phyloP scores from a whole-genome alignment of 306 rosid species.

The Begonia peltatifolia region DNA sequence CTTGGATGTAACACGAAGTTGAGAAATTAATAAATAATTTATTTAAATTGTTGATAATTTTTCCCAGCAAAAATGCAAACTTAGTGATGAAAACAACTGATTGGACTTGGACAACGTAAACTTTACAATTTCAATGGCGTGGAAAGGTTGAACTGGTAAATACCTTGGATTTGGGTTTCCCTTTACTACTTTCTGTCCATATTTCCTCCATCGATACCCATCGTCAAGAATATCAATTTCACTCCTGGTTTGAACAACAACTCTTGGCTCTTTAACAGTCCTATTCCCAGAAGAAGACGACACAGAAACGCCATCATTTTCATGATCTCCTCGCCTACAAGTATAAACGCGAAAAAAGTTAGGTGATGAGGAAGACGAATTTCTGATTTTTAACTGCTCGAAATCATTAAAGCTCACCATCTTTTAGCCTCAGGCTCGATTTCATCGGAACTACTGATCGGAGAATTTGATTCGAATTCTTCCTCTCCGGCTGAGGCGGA shows the following conservation, averaged over 20 bases:
- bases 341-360: background rate
- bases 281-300: slow-evolving; percentile 25
- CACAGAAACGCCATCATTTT: slow-evolving; percentile 26
- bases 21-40: no score
- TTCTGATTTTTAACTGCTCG: background rate
- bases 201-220: slow-evolving; percentile 88
- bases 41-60: no score
- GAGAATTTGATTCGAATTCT: slow-evolving; percentile 48
- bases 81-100: no score
- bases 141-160: background rate
- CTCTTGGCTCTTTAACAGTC: slow-evolving; percentile 79
- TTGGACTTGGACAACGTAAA: no score
- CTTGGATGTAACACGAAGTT: no score
- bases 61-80: no score
- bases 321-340: slow-evolving; percentile 65
- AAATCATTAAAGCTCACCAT: slow-evolving; percentile 30
- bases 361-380: background rate
- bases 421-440: slow-evolving; percentile 56
- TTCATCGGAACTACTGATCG: slow-evolving; percentile 31
- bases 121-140: no score
- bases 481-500: slow-evolving; percentile 60
- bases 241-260: slow-evolving; percentile 82
- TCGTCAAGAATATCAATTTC: slow-evolving; percentile 88
- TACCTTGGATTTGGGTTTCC: slow-evolving; percentile 95
- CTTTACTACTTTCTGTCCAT: slow-evolving; percentile 90